phyloP scores from a whole-genome alignment of 345 rosid species.

The Hirschfeldia incana region DNA sequence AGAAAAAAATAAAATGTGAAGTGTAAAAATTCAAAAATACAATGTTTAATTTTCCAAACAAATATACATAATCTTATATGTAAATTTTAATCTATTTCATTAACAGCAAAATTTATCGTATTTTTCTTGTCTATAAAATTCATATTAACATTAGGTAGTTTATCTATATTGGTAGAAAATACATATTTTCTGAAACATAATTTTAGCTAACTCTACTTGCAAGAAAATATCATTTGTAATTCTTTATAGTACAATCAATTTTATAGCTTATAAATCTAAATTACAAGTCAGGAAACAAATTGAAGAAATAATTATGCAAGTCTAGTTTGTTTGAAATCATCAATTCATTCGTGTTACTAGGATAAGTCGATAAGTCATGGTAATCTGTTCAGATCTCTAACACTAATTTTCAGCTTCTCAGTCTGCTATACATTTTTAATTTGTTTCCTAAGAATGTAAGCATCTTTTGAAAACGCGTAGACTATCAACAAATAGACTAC shows the following conservation, averaged over 20 bases:
- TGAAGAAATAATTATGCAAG: neutral
- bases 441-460: neutral
- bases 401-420: neutral
- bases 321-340: neutral
- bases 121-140: too few species aligned
- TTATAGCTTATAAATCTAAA: neutral
- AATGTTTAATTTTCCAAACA: neutral
- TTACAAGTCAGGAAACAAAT: neutral
- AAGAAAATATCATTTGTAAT: neutral
- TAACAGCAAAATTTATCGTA: neutral
- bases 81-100: too few species aligned
- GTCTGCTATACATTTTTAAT: neutral
- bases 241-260: neutral
- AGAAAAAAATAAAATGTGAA: neutral
- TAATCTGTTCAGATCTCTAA: slow-evolving; percentile 1
- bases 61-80: neutral
- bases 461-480: slow-evolving; percentile 33
- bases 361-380: neutral
- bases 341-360: neutral
- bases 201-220: neutral
- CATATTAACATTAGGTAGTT: neutral
- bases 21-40: neutral
- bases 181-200: neutral
- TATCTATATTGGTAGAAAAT: neutral
- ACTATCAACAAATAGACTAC: slow-evolving; percentile 23